A percentile compares a stretch with the other conserved stretches of the same genome.
Conservation (phyloP, 495 filamentous ascomycete species). For the Gamarada debralockiae region DNA sequence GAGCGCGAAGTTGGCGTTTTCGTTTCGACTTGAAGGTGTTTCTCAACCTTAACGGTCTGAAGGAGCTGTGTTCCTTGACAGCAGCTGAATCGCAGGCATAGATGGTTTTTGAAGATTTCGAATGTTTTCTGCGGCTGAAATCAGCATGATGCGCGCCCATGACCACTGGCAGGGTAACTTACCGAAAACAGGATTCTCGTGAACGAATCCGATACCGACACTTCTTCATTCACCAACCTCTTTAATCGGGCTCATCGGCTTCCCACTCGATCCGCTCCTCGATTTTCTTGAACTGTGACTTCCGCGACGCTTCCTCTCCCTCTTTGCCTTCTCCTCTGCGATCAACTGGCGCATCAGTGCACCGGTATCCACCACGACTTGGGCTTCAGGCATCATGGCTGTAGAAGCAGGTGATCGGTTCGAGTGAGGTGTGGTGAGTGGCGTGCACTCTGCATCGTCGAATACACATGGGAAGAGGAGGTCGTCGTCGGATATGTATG, state of each 20-base stretch:
- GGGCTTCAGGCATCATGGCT: slow-evolving; percentile 12
- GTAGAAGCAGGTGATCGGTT: slow-evolving; percentile 15
- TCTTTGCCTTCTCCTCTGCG: slow-evolving; percentile 22
- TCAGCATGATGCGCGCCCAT: neutral
- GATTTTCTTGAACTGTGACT: slow-evolving; percentile 20
- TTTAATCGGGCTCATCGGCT: slow-evolving; percentile 24
- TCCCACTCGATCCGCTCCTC: slow-evolving; percentile 13
- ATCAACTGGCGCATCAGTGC: slow-evolving; percentile 22
- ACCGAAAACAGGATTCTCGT: no score
- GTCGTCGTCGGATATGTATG: slow-evolving; percentile 46
- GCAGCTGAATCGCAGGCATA: no score
- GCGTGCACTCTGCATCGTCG: slow-evolving; percentile 25
- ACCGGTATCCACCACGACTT: slow-evolving; percentile 17
- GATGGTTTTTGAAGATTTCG: no score
- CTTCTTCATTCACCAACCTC: slow-evolving; percentile 11
- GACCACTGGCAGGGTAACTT: no score
- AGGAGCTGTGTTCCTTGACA: no score
- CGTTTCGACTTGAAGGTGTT: no score
- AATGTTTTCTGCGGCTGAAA: neutral
- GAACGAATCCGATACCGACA: neutral
- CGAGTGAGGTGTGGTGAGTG: slow-evolving; percentile 13
- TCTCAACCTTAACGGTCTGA: no score
- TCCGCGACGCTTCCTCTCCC: slow-evolving; percentile 10
- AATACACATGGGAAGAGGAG: slow-evolving; percentile 42
- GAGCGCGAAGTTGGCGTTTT: no score